These are phyloP conservation scores for Penicillium paxilli DNA, from an alignment of 495 filamentous ascomycete genomes.

Conservation along the genomic window DNA sequence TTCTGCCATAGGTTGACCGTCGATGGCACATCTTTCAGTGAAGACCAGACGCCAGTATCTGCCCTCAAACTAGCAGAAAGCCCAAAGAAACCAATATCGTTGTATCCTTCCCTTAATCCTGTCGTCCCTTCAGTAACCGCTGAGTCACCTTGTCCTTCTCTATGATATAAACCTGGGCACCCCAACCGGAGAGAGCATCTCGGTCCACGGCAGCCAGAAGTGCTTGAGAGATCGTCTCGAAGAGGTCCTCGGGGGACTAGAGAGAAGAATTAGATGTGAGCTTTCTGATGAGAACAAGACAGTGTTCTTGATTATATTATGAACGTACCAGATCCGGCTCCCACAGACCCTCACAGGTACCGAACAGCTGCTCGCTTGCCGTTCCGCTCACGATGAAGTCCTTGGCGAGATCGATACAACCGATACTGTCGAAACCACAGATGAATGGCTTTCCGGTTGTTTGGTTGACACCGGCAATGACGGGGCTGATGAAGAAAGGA, in stretches of 20 bases:
- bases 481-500: constrained; percentile 91
- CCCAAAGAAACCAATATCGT: constrained; percentile 24
- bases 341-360: constrained; percentile 98
- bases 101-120: constrained; percentile 51
- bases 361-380: constrained; percentile 94
- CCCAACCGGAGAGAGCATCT: constrained; percentile 96
- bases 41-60: constrained; percentile 34
- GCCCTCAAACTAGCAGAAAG: constrained; percentile 28
- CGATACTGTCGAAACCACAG: constrained; percentile 98
- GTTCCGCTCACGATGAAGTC: constrained; percentile 98
- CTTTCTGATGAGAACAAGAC: background rate
- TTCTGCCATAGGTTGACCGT: constrained; percentile 19
- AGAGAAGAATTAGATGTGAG: constrained; percentile 23
- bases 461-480: constrained; percentile 90
- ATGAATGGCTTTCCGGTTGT: constrained; percentile 94
- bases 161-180: constrained; percentile 97
- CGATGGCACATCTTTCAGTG: constrained; percentile 28
- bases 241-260: constrained; percentile 87
- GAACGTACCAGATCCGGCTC: constrained; percentile 86
- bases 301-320: background rate
- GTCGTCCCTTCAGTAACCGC: constrained; percentile 89
- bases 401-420: constrained; percentile 98
- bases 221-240: constrained; percentile 98
- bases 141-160: constrained; percentile 99
- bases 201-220: constrained; percentile 93